phyloP scores from a whole-genome alignment of 768 basidiomycete genomes.

The Mycena belliarum region DNA sequence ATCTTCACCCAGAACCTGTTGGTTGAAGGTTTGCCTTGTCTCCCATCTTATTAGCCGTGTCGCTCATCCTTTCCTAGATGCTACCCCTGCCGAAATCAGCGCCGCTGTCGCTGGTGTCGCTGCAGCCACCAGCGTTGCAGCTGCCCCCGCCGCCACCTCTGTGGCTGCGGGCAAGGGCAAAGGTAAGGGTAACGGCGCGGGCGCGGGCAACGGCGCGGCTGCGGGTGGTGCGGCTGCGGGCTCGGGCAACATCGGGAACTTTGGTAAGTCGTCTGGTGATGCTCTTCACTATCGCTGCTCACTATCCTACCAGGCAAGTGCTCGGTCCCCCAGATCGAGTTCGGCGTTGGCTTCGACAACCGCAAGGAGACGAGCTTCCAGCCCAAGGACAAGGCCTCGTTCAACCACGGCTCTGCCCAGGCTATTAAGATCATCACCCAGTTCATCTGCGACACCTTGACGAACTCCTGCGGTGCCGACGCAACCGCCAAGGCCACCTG shows the following conservation, averaged over 20 bases:
- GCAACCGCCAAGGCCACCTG: not conserved
- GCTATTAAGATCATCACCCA: constrained; percentile 58
- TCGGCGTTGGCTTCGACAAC: constrained; percentile 57
- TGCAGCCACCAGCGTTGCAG: not conserved
- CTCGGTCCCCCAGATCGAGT: constrained; percentile 58
- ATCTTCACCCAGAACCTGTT: constrained; percentile 65
- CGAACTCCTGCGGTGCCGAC: not conserved
- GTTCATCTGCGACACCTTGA: too few relatives aligned
- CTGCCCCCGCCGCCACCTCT: not conserved
- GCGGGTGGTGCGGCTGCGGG: too few relatives aligned
- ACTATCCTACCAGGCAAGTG: constrained; percentile 35
- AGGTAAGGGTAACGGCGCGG: too few relatives aligned
- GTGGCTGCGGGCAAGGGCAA: not conserved
- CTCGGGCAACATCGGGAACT: constrained; percentile 36
- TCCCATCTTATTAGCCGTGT: not conserved
- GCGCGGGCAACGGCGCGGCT: too few relatives aligned
- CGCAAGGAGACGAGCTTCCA: constrained; percentile 61
- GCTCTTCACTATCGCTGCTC: too few relatives aligned
- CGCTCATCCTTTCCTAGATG: constrained; percentile 28
- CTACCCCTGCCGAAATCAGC: constrained; percentile 56
- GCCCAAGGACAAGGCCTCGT: constrained; percentile 52
- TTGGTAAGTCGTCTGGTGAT: constrained; percentile 29
- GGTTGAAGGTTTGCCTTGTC: constrained; percentile 20
- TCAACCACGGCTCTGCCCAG: constrained; percentile 61
- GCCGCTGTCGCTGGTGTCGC: constrained; percentile 46